Base-by-base conservation (phyloP, 2,329 filamentous ascomycete species). In the Tolypocladium endophyticum region DNA sequence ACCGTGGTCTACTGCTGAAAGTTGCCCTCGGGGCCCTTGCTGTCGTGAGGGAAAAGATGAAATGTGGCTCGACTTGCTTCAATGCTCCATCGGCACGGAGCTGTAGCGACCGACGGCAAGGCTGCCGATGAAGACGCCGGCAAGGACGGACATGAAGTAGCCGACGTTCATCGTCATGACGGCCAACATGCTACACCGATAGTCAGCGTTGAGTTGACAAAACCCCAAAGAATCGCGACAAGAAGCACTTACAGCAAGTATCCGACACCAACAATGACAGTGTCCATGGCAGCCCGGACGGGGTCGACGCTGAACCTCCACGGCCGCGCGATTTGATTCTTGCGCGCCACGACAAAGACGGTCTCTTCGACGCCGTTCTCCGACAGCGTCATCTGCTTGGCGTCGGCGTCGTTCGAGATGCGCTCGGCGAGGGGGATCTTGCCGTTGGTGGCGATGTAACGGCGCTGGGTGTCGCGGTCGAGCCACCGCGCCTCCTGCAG, bases 111-210 rank as follows among this genome's bases (percentile, higher is more conserved):
- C 91, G 62, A 94, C 81, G 0, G 84, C 82, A 52, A 97, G 75
- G 71, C 94, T 94, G 30, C 93, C 93, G n/a, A 95, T 70, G 69
- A 97, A 97, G 1, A 88, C 83, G 41, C 90, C 90, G 1, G 80
- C 86, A 8, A 94, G 79, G n/a, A 92, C 81, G 0, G 89, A 92
- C 59, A 91, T 74, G 71, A 93, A 93, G 71, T 94, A 94, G 16
- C 90, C 90, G 20, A 93, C 82, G 67, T 94, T 94, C 77, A 90
- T 85, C 1, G 89, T 92, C 90, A 94, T 96, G 70, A 95, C 88
- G 18, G 89, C 90, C 75, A 96, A 77, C 92, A 96, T 96, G 61
- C 92, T 96, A 58, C 7, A n/a, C 12, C 14, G n/a, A 20, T 50
- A 18, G 53, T 57, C 25, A 62, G 55, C 28, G 14, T 11, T 3